Percentiles rank a stretch among this genome's conserved stretches.
Conservation (phyloP, 2,329 filamentous ascomycete species). For the Corynespora cassiicola region DNA sequence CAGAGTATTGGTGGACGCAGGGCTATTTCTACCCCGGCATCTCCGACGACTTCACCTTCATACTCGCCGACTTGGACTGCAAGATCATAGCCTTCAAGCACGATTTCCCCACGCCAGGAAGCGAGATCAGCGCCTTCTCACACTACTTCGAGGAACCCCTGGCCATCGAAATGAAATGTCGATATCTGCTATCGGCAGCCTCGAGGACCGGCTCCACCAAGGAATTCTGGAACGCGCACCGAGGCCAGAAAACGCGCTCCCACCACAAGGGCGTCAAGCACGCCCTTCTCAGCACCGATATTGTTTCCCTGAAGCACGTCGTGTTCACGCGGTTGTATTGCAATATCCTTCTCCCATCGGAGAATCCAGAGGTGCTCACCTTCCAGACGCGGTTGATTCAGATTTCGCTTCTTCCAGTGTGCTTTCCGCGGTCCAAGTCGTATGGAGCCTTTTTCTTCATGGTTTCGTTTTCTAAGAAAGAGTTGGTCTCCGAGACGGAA, state of each 20-base stretch:
- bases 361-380: neutral
- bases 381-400: constrained; percentile 1
- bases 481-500: too few relatives aligned
- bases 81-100: neutral
- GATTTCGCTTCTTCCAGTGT: constrained; percentile 8
- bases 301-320: constrained; percentile 2
- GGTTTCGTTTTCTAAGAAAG: constrained; percentile 4
- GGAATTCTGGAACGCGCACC: constrained; percentile 4
- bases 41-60: constrained; percentile 1
- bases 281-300: neutral
- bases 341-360: neutral
- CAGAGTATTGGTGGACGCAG: too few relatives aligned
- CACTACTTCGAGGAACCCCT: neutral
- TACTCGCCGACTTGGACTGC: constrained; percentile 1
- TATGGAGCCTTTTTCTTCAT: constrained; percentile 12
- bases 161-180: neutral
- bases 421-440: constrained; percentile 2
- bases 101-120: neutral
- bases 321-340: neutral
- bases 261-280: neutral
- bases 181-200: neutral
- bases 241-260: neutral
- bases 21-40: neutral
- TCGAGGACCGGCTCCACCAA: constrained; percentile 4
- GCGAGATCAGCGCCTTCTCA: neutral